phyloP scores from a whole-genome alignment of 1,284 basidiomycete genomes.

The Leccinum fallax region DNA sequence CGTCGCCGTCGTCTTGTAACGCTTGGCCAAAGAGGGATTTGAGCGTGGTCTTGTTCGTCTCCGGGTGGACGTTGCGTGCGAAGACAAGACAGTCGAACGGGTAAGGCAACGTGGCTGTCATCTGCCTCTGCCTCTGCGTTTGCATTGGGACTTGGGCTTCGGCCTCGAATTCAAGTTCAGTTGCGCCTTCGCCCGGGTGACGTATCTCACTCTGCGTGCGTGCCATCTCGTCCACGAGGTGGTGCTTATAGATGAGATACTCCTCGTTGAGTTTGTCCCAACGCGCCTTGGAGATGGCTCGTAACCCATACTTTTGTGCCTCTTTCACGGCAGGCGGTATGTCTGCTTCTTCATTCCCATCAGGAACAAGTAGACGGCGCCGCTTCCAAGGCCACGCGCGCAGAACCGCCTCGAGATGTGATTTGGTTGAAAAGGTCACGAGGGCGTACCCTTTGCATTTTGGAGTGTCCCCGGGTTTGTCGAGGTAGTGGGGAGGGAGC shows the following conservation, averaged over 20 bases:
- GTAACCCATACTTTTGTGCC: conserved; percentile 59
- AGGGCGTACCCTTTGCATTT: conserved; percentile 76
- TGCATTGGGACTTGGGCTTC: background rate
- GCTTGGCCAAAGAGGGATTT: conserved; percentile 55
- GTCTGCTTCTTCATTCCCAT: background rate
- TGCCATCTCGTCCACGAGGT: conserved; percentile 50
- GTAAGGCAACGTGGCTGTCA: conserved; percentile 45
- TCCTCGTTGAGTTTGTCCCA: conserved; percentile 68
- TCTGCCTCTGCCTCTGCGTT: conserved; percentile 1
- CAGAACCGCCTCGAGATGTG: conserved; percentile 47
- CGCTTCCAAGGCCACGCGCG: conserved; percentile 62
- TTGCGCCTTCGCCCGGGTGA: background rate
- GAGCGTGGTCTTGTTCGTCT: conserved; percentile 79
- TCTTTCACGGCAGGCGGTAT: conserved; percentile 35
- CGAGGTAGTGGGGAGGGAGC: conserved; percentile 63
- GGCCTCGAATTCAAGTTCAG: background rate
- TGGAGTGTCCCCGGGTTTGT: conserved; percentile 51
- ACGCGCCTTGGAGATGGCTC: conserved; percentile 52
- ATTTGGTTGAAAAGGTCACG: conserved; percentile 48
- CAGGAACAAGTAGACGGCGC: background rate
- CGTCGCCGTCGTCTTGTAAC: conserved; percentile 30
- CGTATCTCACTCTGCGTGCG: conserved; percentile 22
- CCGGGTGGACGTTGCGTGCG: conserved; percentile 65
- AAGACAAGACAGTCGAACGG: conserved; percentile 70
- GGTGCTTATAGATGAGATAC: conserved; percentile 59